Evolutionary conservation across 2,329 filamentous ascomycete species (phyloP), one percentile per base, ranked within the genome.

Genomic region (Xylariaceae sp.): DNA sequence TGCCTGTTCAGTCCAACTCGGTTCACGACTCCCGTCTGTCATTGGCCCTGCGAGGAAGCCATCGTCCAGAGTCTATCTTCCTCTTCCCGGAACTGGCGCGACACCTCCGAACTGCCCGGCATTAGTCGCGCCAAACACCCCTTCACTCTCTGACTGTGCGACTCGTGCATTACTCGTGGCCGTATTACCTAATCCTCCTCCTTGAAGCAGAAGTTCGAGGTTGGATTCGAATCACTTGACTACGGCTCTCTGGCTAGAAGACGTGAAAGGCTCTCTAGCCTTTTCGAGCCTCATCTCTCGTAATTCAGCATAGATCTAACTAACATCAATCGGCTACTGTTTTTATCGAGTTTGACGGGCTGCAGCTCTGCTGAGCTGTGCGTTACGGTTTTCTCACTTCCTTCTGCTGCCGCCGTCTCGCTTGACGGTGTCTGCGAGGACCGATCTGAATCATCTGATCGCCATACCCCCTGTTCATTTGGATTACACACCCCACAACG

Each of bases 401-500:
- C 39, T 47, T 55, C 55, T 48, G 51, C 45, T 39, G 47, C 48
- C 47, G 28, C 28, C 12, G 9, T 11, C 17, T 33, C 13, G 13
- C 16, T 39, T 5, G 36, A 17, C 36, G 10, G 22, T 28, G 22
- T 28, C 22, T 28, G 22, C 22, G 22, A 28, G 22, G 22, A 28
- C 22, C n/a, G 44, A 5, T 11, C n/a, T 50, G 45, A 56, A 52
- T 50, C 54, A 62, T 50, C 58, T 63, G 60, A 66, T 64, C 63
- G 56, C 48, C 63, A 14, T 57, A 66, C 61, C 58, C 62, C 63
- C 59, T 64, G 59, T 45, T 16, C 55, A 34, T 60, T 55, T 54
- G 54, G 59, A 60, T 55, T 59, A 47, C 59, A 63, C 62, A 59
- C 63, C 63, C 63, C 63, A 65, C 61, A 62, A 63, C 61, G 61